Base-by-base conservation (phyloP, 83 land plant species). In the Diphasiastrum complanatum region DNA sequence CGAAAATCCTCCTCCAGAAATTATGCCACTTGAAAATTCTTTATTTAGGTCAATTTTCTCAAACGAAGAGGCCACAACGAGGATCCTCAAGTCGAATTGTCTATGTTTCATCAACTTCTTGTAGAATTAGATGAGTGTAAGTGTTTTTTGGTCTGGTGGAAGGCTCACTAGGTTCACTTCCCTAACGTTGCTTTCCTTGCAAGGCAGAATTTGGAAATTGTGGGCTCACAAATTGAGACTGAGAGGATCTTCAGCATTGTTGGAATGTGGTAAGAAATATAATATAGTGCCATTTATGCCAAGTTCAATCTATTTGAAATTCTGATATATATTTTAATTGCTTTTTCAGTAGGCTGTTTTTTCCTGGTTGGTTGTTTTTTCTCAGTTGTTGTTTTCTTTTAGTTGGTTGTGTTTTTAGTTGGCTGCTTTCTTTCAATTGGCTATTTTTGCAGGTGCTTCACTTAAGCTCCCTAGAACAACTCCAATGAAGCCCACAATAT, bases 121-220 rank as follows among this genome's bases (percentile, higher is more conserved):
- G 40, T 58, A 36, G 40, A 41, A 36, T 29, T 25, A 33, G 61
- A 30, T 29, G 35, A 58, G 26, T 58, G 35, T 22, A 38, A 34
- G 1, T 36, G 61, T 30, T 38, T 45, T 14, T 45, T 58, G 24
- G 22, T 36, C 19, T 58, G 61, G 61, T 58, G 61, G 40, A 58
- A 19, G n/a, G 35, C 36, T 30, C 61, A 58, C 27, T 41, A 58
- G 61, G 35, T 25, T 36, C 40, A 58, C n/a, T 58, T 58, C 40
- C 47, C 25, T 18, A 58, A 58, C 16, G 40, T 58, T 36, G 61
- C 61, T 16, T 58, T 58, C 40, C 1, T 58, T 29, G 61, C 61
- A 36, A 41, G 47, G 14, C 61, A 58, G 26, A 58, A 36, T 34
- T 22, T 58, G 26, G 40, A 45, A 19, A 37, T 58, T 18, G 61